Base-by-base conservation (phyloP, 1,139 yeast genomes). In the Groenewaldozyma auringiensis region DNA sequence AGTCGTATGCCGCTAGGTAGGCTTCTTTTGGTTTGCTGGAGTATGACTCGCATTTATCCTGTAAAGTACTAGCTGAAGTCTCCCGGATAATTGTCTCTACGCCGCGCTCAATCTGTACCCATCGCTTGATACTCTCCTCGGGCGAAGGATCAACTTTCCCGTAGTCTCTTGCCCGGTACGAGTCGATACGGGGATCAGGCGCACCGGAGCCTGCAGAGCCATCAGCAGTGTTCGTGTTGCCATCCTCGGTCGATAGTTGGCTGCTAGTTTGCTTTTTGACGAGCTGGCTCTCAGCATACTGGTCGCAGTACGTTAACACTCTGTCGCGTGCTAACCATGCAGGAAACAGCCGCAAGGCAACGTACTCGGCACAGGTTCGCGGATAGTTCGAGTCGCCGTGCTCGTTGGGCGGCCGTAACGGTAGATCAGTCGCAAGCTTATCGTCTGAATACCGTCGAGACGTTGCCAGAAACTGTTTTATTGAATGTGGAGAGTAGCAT, bases 11-110 rank as follows among this genome's bases (percentile, higher is more conserved):
- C 8, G 47, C 42, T 4, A 54, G 35, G 36, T 52, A 55, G 3
- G 54, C 43, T 27, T 48, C 47, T 18, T 20, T 17, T 8, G 54
- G 51, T 18, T 37, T 43, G 13, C 53, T 49, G 13, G 57, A 49
- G 29, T 47, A 51, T 3, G 53, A 48, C 3, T 67, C 69, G 29
- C 64, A 61, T 36, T 57, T 57, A 16, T 47, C 44, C 11, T 57
- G 54, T 45, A 61, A 44, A 22, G 54, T 46, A 21, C 46, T 42
- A 4, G 52, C 53, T 1, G 61, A 52, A 21, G 53, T 51, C n/a
- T 58, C 61, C n/a, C 68, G 50, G 11, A 64, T 56, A 18, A 64
- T 65, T 3, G 54, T 48, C 45, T 64, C 68, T n/a, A 63, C 51
- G 11, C 46, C 43, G 16, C 53, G 47, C 38, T 64, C 67, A 32